Evolutionary conservation across 2,329 filamentous ascomycete species (phyloP), one percentile per base, ranked within the genome.

Genomic region (Fusarium praegraminearum): DNA sequence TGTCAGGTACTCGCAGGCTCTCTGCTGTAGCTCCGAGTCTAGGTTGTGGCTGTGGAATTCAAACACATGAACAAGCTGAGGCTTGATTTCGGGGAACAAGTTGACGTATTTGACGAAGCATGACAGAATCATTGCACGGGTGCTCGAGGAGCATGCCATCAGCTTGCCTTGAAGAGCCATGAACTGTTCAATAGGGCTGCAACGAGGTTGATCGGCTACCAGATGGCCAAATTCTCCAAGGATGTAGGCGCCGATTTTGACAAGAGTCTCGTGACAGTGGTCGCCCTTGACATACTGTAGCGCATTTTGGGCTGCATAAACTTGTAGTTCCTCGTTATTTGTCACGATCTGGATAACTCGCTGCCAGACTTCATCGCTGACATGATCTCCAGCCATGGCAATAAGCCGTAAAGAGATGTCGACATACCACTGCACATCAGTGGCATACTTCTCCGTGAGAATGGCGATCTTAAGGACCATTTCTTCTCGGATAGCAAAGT

Each of bases 401-500:
- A 99, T 94, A 54, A 99, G 87, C 58, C 95, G 90, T 71, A 99
- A 85, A 13, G 96, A 97, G 73, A 98, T 98, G 78, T 99, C 95
- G 67, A 99, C 97, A 79, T 99, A 99, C 96, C 96, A 99, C 82
- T 98, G 95, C 22, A 97, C 93, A 76, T 99, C 96, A 1, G 94
- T 98, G 26, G 96, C 96, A 78, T 99, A 99, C 78, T 98, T 98
- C 79, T 99, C 96, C 1, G 97, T 98, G 70, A 99, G 81, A 76
- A 99, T 99, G 54, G 96, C 96, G 80, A 99, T 97, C 83, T 99
- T 99, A 68, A 99, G 85, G 6, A 98, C 96, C 96, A 99, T 99
- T 80, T 99, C 96, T 82, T 99, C 97, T 69, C 97, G 90, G 75
- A 99, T 98, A 7, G 95, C 95, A 79, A 97, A 99, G 80, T 99